phyloP scores from a whole-genome alignment of 2,329 filamentous ascomycete genomes.

The Stemphylium vesicarium region DNA sequence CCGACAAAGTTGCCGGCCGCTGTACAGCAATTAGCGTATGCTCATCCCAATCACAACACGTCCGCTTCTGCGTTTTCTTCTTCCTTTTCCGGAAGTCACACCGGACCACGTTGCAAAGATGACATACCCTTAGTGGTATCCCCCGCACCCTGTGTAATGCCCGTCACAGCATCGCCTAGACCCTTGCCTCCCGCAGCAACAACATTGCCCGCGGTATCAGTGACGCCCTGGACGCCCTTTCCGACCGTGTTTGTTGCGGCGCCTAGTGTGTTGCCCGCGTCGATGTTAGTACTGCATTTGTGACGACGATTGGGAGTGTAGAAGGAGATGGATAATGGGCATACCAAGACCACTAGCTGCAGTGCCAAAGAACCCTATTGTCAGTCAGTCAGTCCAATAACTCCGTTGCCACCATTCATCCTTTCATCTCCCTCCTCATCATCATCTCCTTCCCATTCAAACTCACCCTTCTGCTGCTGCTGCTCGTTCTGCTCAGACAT shows the following conservation, averaged over 20 bases:
- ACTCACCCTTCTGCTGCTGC: slow-evolving; percentile 33
- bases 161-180: slow-evolving; percentile 44
- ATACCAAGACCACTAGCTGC: slow-evolving; percentile 41
- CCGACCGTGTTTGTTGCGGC: slow-evolving; percentile 43
- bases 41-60: too few relatives aligned
- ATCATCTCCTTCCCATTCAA: too few relatives aligned
- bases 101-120: too few relatives aligned
- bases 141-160: slow-evolving; percentile 41
- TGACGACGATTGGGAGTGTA: too few relatives aligned
- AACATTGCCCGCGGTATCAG: slow-evolving; percentile 39
- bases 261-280: slow-evolving; percentile 45
- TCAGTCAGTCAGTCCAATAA: background rate
- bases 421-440: too few relatives aligned
- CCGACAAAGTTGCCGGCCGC: slow-evolving; percentile 39
- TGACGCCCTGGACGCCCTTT: slow-evolving; percentile 41
- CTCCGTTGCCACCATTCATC: background rate
- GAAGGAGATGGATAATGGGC: background rate
- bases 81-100: too few relatives aligned
- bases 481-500: slow-evolving; percentile 38
- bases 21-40: slow-evolving; percentile 15
- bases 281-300: too few relatives aligned
- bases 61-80: too few relatives aligned
- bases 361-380: slow-evolving; percentile 42
- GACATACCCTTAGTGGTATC: slow-evolving; percentile 45
- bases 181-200: slow-evolving; percentile 44